Evolutionary conservation across 2,329 filamentous ascomycete species (phyloP), one percentile per base, ranked within the genome.

Genomic region (Elsinoe necatrix): DNA sequence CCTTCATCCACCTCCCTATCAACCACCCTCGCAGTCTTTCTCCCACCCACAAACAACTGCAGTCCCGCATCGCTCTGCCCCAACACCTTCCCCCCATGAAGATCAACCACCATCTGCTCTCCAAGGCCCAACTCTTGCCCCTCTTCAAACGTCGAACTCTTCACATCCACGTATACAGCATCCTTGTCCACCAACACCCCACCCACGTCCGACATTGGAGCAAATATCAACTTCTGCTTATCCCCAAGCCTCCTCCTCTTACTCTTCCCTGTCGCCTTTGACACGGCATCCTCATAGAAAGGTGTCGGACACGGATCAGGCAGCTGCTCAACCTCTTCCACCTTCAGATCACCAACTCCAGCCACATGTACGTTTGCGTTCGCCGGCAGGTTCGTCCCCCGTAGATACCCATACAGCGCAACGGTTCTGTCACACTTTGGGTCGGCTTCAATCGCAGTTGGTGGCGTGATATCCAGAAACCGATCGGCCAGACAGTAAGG

Each of bases 121-220:
- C 93, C 93, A 55, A 97, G 79, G n/a, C 93, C 93, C 45, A 89
- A 83, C 63, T 95, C 87, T 27, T 80, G 80, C 9, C 82, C 74
- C 3, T 79, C 80, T 1, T 73, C 80, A 62, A 98, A 96, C 3
- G 82, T 95, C 25, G 79, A 76, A 12, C 80, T 82, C 67, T 84
- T 86, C 42, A 86, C 73, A 65, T 86, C 82, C 61, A 86, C 96
- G 75, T 95, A 98, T 35, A 98, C 91, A 6, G 92, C 91, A 72
- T 98, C 93, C 60, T 95, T 95, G 63, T 98, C 93, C 54, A 98
- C 92, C 68, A 97, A 84, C 11, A 98, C 82, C 65, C 93, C 93
- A 62, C 91, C 95, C 31, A 95, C 90, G 72, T 98, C 93, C 23
- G 91, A 95, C 92, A 98, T 97, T 31, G 93, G 95, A 2, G 93